Evolutionary conservation across 306 rosid genomes (phyloP).

Genomic region (Astragalus glycyphyllos): DNA sequence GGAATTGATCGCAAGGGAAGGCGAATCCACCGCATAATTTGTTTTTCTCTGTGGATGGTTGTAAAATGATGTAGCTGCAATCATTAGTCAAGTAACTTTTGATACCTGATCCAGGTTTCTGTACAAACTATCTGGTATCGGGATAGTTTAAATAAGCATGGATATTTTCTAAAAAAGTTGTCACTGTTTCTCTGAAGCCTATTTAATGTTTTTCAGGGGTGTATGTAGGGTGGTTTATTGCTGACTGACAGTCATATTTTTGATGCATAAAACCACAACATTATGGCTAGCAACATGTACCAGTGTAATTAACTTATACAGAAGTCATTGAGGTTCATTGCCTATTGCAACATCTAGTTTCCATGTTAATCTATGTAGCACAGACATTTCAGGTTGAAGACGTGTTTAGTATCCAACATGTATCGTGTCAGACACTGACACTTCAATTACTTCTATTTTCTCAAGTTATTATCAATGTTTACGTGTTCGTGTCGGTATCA

Average conservation of each 20-base stretch:
- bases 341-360: slow-evolving; percentile 19
- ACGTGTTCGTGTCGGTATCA: too few species aligned
- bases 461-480: too few species aligned
- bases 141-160: slow-evolving; percentile 34
- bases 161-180: neutral
- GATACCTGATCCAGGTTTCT: slow-evolving; percentile 37
- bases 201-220: slow-evolving; percentile 1
- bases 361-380: neutral
- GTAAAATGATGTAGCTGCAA: slow-evolving; percentile 40
- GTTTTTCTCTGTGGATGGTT: slow-evolving; percentile 29
- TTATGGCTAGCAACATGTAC: slow-evolving; percentile 18
- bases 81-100: slow-evolving; percentile 30
- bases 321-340: slow-evolving; percentile 5
- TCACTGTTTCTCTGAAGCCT: slow-evolving; percentile 1
- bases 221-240: slow-evolving; percentile 34
- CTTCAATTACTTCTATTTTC: too few species aligned
- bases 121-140: slow-evolving; percentile 37
- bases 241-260: slow-evolving; percentile 9
- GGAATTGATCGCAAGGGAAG: slow-evolving; percentile 52
- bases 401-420: too few species aligned
- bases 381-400: too few species aligned
- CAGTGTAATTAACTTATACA: slow-evolving; percentile 20
- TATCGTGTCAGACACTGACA: too few species aligned
- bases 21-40: slow-evolving; percentile 49
- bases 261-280: slow-evolving; percentile 24